Evolutionary conservation across 176 grass and related monocot genomes (phyloP), one percentile per base, ranked within the genome.

Genomic region (Ampelocalamus luodianensis): DNA sequence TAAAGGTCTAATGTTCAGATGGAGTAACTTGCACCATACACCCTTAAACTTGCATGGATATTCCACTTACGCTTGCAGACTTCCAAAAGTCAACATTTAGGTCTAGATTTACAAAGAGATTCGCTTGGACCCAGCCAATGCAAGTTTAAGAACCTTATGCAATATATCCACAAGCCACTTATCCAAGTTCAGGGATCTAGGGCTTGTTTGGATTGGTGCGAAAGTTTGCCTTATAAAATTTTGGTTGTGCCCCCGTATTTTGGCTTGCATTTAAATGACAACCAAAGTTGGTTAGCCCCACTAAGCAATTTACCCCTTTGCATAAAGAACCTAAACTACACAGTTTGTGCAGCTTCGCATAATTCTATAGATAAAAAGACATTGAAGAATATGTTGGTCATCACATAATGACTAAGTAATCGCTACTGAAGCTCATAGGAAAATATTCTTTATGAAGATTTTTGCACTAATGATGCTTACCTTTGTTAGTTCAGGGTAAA

Each of bases 401-500:
- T 68, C 49, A 58, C 6, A 43, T 27, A 43, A 55, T 66, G 48
- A 67, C n/a, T 44, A 72, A 51, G 37, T 6, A 46, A 51, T 34
- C 16, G 34, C 43, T 65, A 83, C 23, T 34, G 9, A 79, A 67
- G 29, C 10, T 74, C 67, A 7, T 38, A 50, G 56, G 32, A 65
- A 14, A 78, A 86, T 51, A 4, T 11, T 36, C 20, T 71, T 79
- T n/a, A 37, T 10, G 8, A 71, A 64, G 20, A 15, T 56, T 29
- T n/a, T 40, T 67, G 22, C 20, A 49, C 45, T 46, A 14, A 56
- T 5, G 5, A 9, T 40, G 26, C 3, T 55, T 79, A 37, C 39
- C 63, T 68, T 77, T n/a, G 24, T 48, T 87, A 85, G 10, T 66
- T 72, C 40, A 76, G 12, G 15, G n/a, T 80, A 72, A 74, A 78